Evolutionary conservation across 2,329 filamentous ascomycete species (phyloP).

Genomic region (Aureobasidium subglaciale): DNA sequence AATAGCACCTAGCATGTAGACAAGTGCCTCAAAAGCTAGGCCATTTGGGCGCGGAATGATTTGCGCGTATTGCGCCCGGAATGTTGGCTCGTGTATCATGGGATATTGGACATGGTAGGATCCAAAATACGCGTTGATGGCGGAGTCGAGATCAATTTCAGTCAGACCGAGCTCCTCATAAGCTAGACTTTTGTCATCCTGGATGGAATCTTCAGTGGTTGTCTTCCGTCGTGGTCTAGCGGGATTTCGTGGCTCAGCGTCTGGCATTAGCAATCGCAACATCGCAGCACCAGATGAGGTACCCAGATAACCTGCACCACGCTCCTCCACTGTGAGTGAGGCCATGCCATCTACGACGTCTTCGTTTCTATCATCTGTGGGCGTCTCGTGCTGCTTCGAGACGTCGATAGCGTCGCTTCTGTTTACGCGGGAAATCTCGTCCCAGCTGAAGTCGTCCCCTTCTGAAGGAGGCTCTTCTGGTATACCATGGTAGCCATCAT

Average conservation of each 20-base stretch:
- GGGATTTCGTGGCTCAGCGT: conserved; percentile 7
- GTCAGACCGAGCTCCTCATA: conserved; percentile 22
- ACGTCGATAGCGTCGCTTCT: not conserved
- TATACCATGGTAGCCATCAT: not conserved
- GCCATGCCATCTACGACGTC: conserved; percentile 26
- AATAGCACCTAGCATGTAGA: conserved; percentile 40
- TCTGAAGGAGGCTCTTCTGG: conserved; percentile 22
- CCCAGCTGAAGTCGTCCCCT: conserved; percentile 25
- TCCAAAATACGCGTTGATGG: conserved; percentile 39
- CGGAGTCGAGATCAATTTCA: conserved; percentile 25
- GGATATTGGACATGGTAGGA: conserved; percentile 43
- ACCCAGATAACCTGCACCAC: conserved; percentile 37
- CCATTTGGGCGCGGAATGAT: conserved; percentile 36
- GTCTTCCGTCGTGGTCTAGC: conserved; percentile 13
- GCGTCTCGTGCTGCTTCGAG: not conserved
- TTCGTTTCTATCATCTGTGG: not conserved
- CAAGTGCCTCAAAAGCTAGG: conserved; percentile 38
- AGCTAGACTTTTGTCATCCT: conserved; percentile 15
- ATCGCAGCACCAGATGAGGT: conserved; percentile 41
- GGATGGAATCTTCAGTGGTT: not conserved
- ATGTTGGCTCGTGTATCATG: conserved; percentile 41
- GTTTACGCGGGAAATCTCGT: not conserved
- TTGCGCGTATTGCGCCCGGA: conserved; percentile 40
- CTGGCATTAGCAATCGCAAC: conserved; percentile 29
- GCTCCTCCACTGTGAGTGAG: conserved; percentile 28